Conservation (phyloP, 2,329 filamentous ascomycete species). For the Elsinoe batatas region DNA sequence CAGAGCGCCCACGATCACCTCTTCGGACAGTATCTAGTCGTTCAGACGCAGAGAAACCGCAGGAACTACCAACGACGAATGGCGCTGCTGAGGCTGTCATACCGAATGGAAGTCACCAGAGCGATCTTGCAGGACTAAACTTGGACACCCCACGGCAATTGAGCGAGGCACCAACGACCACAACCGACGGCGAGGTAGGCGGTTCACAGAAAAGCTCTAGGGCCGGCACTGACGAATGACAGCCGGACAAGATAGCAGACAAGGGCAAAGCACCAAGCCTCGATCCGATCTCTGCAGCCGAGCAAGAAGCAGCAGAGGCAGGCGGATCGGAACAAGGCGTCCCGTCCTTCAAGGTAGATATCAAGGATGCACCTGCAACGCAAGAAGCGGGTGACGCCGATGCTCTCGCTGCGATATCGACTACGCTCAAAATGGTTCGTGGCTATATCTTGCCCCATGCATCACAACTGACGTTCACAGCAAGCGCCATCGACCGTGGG, state of each 20-base stretch:
- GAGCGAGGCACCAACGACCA: constrained; percentile 15
- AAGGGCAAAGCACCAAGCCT: constrained; percentile 14
- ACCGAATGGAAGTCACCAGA: constrained; percentile 26
- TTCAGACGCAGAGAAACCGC: constrained; percentile 1
- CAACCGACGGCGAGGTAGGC: constrained; percentile 13
- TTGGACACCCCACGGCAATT: constrained; percentile 8
- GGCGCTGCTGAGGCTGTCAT: constrained; percentile 13
- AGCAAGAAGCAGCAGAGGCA: constrained; percentile 49
- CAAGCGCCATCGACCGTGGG: constrained; percentile 44
- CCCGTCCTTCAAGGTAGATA: constrained; percentile 66
- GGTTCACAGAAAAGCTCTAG: no score
- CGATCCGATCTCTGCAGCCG: constrained; percentile 56
- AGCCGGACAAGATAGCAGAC: neutral
- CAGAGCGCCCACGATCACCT: constrained; percentile 23
- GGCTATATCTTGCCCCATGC: neutral
- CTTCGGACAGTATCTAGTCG: constrained; percentile 17
- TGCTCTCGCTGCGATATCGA: constrained; percentile 65
- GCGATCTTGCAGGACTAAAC: constrained; percentile 25
- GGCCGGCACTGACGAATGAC: neutral
- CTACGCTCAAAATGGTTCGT: constrained; percentile 54
- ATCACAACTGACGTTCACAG: constrained; percentile 27
- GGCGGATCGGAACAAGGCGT: constrained; percentile 45
- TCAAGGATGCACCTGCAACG: constrained; percentile 65
- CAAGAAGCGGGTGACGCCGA: constrained; percentile 67
- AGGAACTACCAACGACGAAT: constrained; percentile 11